Evolutionary conservation across 2,329 filamentous ascomycete genomes (phyloP).

Genomic region (Stachybotrys echinatus): DNA sequence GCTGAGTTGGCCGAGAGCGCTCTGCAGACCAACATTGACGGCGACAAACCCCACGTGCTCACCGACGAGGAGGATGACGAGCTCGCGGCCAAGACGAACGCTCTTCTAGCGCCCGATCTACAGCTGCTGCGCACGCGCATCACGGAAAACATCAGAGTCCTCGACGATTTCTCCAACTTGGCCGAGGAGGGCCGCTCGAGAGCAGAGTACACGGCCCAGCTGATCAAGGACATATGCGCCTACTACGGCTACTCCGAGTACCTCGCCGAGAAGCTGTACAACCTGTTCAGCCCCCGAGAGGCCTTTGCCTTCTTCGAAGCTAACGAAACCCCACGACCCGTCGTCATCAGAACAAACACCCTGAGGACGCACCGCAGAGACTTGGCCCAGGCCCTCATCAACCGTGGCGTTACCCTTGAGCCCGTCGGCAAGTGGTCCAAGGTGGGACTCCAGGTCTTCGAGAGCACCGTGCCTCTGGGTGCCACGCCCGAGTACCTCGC

Average conservation of each 20-base stretch:
- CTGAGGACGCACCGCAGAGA: slow-evolving; percentile 72
- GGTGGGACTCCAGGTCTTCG: slow-evolving; percentile 94
- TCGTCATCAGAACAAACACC: slow-evolving; percentile 96
- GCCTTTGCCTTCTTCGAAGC: slow-evolving; percentile 98
- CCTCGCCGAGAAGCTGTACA: slow-evolving; percentile 93
- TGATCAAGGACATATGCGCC: slow-evolving; percentile 86
- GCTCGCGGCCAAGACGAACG: slow-evolving; percentile 51
- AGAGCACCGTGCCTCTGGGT: slow-evolving; percentile 77
- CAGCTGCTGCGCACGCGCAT: slow-evolving; percentile 84
- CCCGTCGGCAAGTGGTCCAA: slow-evolving; percentile 99
- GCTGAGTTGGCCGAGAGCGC: slow-evolving; percentile 81
- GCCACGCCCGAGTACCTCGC: slow-evolving; percentile 96
- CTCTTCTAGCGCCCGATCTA: slow-evolving; percentile 77
- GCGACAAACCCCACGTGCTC: slow-evolving; percentile 65
- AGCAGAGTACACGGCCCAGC: slow-evolving; percentile 79
- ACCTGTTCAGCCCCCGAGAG: slow-evolving; percentile 86
- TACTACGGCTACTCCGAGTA: slow-evolving; percentile 97
- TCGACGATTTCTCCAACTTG: slow-evolving; percentile 82
- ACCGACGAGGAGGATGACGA: slow-evolving; percentile 60
- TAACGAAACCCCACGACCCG: slow-evolving; percentile 88
- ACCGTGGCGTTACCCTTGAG: slow-evolving; percentile 91
- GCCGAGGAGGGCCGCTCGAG: slow-evolving; percentile 76
- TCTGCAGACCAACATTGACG: slow-evolving; percentile 88
- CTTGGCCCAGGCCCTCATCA: slow-evolving; percentile 89
- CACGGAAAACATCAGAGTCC: slow-evolving; percentile 85